These are phyloP conservation scores for Rhodotorula sp. DNA, from an alignment of 1,284 basidiomycete genomes.

Conservation along the genomic window DNA sequence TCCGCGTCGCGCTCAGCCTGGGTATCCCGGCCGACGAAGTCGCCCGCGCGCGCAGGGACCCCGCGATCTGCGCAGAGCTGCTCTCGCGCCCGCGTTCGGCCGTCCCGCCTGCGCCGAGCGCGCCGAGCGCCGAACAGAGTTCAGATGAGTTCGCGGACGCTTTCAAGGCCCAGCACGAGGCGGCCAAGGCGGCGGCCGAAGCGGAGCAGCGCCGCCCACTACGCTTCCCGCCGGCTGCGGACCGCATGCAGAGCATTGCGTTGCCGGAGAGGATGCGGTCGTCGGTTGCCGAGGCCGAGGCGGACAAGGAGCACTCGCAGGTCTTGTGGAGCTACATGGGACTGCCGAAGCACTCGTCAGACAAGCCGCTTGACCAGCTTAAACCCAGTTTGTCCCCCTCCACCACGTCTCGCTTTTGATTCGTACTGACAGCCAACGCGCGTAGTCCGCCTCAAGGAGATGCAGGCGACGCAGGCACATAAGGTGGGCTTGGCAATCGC, in stretches of 20 bases:
- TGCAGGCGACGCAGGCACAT: not conserved
- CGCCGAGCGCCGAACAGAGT: too few species aligned
- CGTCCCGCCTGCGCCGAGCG: too few species aligned
- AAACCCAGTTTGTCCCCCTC: not conserved
- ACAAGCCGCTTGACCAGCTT: not conserved
- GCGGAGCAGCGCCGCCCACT: not conserved
- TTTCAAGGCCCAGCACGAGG: not conserved
- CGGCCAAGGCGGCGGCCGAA: not conserved
- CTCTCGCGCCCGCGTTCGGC: not conserved
- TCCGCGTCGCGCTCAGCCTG: not conserved
- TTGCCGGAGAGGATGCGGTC: not conserved
- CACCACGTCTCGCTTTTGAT: not conserved
- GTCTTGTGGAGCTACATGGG: not conserved
- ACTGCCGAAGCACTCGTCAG: not conserved
- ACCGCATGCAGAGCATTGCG: not conserved
- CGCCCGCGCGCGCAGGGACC: not conserved
- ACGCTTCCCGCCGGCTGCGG: not conserved
- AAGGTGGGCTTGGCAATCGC: not conserved
- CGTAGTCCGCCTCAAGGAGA: conserved; percentile 1
- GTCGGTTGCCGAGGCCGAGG: too few species aligned
- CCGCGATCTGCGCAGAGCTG: not conserved
- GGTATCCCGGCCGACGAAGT: not conserved
- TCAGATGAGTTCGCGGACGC: not conserved
- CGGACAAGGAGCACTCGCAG: accelerated
- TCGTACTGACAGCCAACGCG: not conserved